Base-by-base conservation (phyloP, 2,329 filamentous ascomycete genomes). In the Endoconidiophora laricicola region DNA sequence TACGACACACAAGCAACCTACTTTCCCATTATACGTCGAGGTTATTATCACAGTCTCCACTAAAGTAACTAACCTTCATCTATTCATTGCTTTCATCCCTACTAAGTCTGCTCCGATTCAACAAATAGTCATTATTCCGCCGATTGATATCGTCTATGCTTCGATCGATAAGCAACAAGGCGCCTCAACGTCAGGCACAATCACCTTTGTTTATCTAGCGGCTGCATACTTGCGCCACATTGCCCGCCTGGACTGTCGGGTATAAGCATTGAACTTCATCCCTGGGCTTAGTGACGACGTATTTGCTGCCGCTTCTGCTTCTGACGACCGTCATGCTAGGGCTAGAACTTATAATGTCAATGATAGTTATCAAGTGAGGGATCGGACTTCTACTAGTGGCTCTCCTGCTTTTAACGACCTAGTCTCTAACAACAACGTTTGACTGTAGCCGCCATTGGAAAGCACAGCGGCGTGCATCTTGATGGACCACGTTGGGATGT, bases 401-500 rank as follows among this genome's bases (percentile, higher is more conserved):
- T 77, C 73, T 0, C 71, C 71, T 2, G 75, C 74, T 0, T 73
- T 79, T 49, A 57, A 66, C 29, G 57, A 69, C 6, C 57, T 79
- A 0, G 55, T 70, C 2, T 66, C 75, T 0, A 69, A 64, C 6
- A 66, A 72, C 42, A 73, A 79, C 57, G 71, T 73, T 69, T 69
- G 2, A 68, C 69, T 4, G 72, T 73, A 0, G 56, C 64, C 9
- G 60, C 62, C 7, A 61, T 79, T 4, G 63, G 67, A 3, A 61
- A 66, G 24, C 69, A 71, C 1, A 73, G 73, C 1, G 71, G 67
- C 0, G 61, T 76, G 1, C 58, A 74, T 18, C 61, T 76, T 0
- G 54, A 76, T 78, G 72, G 74, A 74, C 9, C 68, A 69, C 20
- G 73, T 73, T 0, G 74, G 75, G 0, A 75, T 74, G 66, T 73